Evolutionary conservation across 2,329 filamentous ascomycete genomes (phyloP).

Genomic region (Penicillium sp.): DNA sequence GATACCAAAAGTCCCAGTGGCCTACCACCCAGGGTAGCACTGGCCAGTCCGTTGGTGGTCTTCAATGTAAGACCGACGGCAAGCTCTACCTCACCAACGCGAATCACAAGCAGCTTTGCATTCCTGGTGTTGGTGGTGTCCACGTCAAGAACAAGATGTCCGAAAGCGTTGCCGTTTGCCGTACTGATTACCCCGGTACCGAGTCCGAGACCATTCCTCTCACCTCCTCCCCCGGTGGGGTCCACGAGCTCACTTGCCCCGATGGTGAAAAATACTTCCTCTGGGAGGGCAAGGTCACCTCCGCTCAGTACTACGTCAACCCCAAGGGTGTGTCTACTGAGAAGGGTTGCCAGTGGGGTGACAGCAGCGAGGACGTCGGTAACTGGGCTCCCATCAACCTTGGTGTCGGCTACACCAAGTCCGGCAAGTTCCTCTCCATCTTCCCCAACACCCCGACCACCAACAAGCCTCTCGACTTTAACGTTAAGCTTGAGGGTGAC

Average conservation of each 20-base stretch:
- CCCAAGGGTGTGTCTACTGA: conserved; percentile 65
- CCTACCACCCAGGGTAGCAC: conserved; percentile 73
- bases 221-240: conserved; percentile 59
- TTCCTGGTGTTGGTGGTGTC: conserved; percentile 68
- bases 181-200: conserved; percentile 92
- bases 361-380: conserved; percentile 58
- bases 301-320: conserved; percentile 97
- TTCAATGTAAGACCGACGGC: conserved; percentile 72
- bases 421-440: conserved; percentile 76
- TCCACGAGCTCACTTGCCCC: conserved; percentile 71
- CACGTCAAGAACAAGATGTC: conserved; percentile 72
- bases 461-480: conserved; percentile 68
- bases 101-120: conserved; percentile 68
- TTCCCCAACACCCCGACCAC: conserved; percentile 82
- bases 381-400: conserved; percentile 89
- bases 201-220: conserved; percentile 85
- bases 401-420: conserved; percentile 69
- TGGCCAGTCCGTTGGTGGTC: conserved; percentile 82
- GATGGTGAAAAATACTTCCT: conserved; percentile 70
- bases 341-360: conserved; percentile 76
- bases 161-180: conserved; percentile 72
- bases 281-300: conserved; percentile 73
- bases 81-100: conserved; percentile 76
- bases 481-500: conserved; percentile 73
- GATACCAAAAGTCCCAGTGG: conserved; percentile 93